Evolutionary conservation across 1,284 basidiomycete species (phyloP).

Genomic region (Boletus sp.): DNA sequence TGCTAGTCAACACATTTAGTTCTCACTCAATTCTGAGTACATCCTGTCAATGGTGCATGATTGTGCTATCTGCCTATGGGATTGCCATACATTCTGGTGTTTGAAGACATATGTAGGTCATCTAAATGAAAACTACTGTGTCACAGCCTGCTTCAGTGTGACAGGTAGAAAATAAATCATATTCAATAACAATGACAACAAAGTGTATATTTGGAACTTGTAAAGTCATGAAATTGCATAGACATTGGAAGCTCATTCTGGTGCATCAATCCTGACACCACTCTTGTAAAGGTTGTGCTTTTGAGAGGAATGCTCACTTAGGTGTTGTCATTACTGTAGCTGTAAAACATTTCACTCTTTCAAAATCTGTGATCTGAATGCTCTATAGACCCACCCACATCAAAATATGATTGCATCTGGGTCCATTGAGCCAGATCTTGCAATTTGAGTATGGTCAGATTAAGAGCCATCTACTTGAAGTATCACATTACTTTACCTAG

Average conservation of each 20-base stretch:
- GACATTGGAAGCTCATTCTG: slow-evolving; percentile 76
- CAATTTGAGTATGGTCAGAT: slow-evolving; percentile 81
- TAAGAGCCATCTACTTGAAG: slow-evolving; percentile 34
- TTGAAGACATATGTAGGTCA: slow-evolving; percentile 92
- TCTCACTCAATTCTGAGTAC: slow-evolving; percentile 94
- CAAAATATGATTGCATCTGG: slow-evolving; percentile 86
- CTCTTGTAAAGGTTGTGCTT: neutral
- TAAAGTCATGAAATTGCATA: slow-evolving; percentile 85
- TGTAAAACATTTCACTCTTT: slow-evolving; percentile 43
- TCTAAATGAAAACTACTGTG: slow-evolving; percentile 77
- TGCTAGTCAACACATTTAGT: slow-evolving; percentile 80
- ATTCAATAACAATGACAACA: slow-evolving; percentile 90
- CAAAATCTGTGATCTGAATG: slow-evolving; percentile 10
- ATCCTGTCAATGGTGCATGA: slow-evolving; percentile 93
- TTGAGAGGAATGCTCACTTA: slow-evolving; percentile 30
- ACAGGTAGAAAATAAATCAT: slow-evolving; percentile 89
- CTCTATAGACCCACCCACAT: slow-evolving; percentile 71
- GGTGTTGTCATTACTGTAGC: slow-evolving; percentile 79
- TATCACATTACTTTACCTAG: too few relatives aligned
- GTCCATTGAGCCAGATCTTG: slow-evolving; percentile 78
- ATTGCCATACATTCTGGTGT: slow-evolving; percentile 89
- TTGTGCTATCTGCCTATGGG: slow-evolving; percentile 91
- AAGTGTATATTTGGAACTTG: slow-evolving; percentile 90
- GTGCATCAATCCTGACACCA: slow-evolving; percentile 41
- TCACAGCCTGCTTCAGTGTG: slow-evolving; percentile 79